Base-by-base conservation (phyloP, 164 flowering plant species). In the Chimonanthus salicifolius region DNA sequence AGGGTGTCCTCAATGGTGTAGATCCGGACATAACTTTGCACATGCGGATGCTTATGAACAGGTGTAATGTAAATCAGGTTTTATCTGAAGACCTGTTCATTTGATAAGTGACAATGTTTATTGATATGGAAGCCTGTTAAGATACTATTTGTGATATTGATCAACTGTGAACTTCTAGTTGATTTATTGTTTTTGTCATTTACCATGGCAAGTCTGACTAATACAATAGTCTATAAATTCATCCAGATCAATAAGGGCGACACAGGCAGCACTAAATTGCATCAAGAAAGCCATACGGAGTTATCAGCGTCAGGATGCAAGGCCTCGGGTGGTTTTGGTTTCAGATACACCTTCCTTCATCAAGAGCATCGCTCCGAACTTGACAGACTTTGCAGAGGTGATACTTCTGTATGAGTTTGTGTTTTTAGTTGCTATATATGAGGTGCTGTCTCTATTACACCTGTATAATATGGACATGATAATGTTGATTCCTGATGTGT, bases 41-140 rank as follows among this genome's bases (percentile, higher is more conserved):
- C 80, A 92, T 92, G 99, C 87, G 99, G 58, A 93, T 96, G 99
- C 90, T 90, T 71, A 89, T 78, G 88, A 94, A 87, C 76, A 88
- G 92, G 99, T 96, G 85, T 7, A 54, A 50, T 71, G 5, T 4
- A 33, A 33, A 33, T 33, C 2, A 54, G 60, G 60, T 54, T 54
- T 13, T 54, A 3, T 13, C 60, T 54, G 16, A 54, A 54, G 11
- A 54, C 16, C 16, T 54, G 60, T 54, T n/a, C 60, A 33, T 33
- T 54, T 54, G 60, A 13, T 54, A 54, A n/a, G 60, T 54, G 4
- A 54, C 60, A 33, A 33, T 13, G 11, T 54, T 8, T 54, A 54
- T 11, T 54, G 16, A 10, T 13, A 54, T 54, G 16, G 16, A 54
- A 9, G 16, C 5, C 5, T 13, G 60, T 54, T 54, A 54, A 3